These are phyloP conservation scores for Coniochaeta prunicola DNA, from an alignment of 2,329 filamentous ascomycete genomes.

Conservation along the genomic window DNA sequence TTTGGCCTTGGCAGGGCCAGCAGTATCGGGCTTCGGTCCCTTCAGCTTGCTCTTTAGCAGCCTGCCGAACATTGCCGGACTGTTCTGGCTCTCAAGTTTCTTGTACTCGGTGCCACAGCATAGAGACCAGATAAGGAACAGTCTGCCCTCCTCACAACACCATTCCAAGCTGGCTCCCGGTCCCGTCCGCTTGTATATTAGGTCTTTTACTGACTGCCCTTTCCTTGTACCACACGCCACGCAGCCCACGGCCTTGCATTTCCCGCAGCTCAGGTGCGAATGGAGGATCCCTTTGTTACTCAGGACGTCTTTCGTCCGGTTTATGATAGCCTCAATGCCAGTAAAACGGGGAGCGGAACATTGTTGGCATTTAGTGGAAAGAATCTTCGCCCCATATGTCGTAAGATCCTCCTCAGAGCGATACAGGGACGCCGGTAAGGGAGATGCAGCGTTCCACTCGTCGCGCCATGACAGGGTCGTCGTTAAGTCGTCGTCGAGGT, in stretches of 20 bases:
- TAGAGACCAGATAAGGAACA: conserved; percentile 16
- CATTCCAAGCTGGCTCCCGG: conserved; percentile 10
- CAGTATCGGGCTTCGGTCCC: conserved; percentile 43
- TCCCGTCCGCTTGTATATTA: not conserved
- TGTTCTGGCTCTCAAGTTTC: not conserved
- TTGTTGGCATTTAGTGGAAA: not conserved
- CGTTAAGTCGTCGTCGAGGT: not conserved
- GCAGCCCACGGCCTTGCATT: conserved; percentile 11
- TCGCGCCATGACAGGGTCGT: not conserved
- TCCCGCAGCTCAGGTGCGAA: conserved; percentile 5
- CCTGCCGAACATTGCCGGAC: not conserved
- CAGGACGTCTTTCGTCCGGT: not conserved
- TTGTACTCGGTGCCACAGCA: conserved; percentile 12
- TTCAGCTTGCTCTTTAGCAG: conserved; percentile 24
- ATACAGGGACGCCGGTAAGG: not conserved
- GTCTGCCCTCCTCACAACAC: conserved; percentile 16
- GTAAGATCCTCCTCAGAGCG: not conserved
- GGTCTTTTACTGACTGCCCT: not conserved
- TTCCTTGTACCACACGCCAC: conserved; percentile 6
- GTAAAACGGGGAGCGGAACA: not conserved
- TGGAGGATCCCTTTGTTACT: conserved; percentile 1
- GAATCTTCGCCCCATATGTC: not conserved
- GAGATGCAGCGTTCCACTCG: not conserved
- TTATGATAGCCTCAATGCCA: not conserved
- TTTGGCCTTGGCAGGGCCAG: not conserved